Evolutionary conservation across 768 basidiomycete genomes (phyloP).

Genomic region (Suillus discolor): DNA sequence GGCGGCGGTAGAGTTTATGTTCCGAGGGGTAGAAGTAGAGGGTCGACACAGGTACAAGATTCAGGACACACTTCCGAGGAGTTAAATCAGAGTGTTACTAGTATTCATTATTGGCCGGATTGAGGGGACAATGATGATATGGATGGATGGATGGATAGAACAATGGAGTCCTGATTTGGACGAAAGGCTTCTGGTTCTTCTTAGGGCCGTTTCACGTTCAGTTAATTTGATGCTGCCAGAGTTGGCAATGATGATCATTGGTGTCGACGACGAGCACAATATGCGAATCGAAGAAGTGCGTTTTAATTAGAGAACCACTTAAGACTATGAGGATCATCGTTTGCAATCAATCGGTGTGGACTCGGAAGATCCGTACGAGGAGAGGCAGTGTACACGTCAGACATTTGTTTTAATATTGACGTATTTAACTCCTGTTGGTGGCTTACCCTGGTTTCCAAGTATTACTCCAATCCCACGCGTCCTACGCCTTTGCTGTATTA

Average conservation of each 20-base stretch:
- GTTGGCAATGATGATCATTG: neutral
- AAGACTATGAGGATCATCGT: neutral
- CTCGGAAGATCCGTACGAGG: neutral
- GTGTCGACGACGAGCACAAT: neutral
- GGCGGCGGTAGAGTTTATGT: neutral
- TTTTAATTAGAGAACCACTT: neutral
- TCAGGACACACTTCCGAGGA: neutral
- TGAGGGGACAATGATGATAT: neutral
- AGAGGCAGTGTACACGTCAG: neutral
- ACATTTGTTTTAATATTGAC: neutral
- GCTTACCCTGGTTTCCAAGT: constrained; percentile 4
- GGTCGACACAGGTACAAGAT: neutral
- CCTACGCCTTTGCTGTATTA: neutral
- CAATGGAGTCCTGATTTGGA: constrained; percentile 9
- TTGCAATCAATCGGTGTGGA: neutral
- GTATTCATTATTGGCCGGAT: neutral
- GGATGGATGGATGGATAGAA: neutral
- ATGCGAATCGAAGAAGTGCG: neutral
- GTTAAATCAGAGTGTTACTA: neutral
- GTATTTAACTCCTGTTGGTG: neutral
- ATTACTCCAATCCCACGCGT: neutral
- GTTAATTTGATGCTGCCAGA: too few relatives aligned
- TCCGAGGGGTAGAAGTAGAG: neutral
- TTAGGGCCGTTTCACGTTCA: constrained; percentile 3
- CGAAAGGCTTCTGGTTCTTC: constrained; percentile 6